Base-by-base conservation (phyloP, 169 alveolate genomes). In the Plasmodium coatneyi region DNA sequence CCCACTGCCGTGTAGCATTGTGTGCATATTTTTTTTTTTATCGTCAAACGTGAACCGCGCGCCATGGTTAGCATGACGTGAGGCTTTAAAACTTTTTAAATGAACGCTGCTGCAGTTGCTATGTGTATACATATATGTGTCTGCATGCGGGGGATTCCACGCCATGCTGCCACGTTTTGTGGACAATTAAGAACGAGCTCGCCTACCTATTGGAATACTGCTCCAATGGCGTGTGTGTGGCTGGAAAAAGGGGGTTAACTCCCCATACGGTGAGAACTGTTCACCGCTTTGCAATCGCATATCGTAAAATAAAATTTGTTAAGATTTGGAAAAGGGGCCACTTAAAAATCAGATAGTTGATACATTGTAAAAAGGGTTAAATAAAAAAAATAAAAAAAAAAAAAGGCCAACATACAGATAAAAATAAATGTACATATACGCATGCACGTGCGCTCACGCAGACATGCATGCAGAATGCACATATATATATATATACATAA, bases 401-500 rank as follows among this genome's bases (percentile, higher is more conserved):
- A n/a, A n/a, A 22, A 12, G 60, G n/a, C 14, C 0, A 0, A 16
- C 22, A 16, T 49, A 49, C 1, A 16, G 60, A 3, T 16, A 49
- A 49, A 49, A 12, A 2, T 46, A 46, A 46, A 49, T 16, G 60
- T 16, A 49, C 19, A 49, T 22, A 4, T 19, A 76, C 83, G 14
- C 83, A 36, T 49, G 30, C 49, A 32, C 49, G 46, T 49, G 46
- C 39, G 49, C 41, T 9, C 49, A 19, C 49, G 46, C 52, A 36
- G 14, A n/a, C 49, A 76, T 76, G 70, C 41, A 32, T 74, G 25
- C 39, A 16, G 34, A 16, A 80, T 49, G 36, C 46, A 80, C 39
- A 49, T 72, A 49, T 56, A 82, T 80, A 46, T 54, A 81, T 80
- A 80, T 81, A 54, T 25, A 54, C 22, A 82, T 56, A 83, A 70